phyloP scores from a whole-genome alignment of 768 basidiomycete species.

The Melanogaster broomeanus region DNA sequence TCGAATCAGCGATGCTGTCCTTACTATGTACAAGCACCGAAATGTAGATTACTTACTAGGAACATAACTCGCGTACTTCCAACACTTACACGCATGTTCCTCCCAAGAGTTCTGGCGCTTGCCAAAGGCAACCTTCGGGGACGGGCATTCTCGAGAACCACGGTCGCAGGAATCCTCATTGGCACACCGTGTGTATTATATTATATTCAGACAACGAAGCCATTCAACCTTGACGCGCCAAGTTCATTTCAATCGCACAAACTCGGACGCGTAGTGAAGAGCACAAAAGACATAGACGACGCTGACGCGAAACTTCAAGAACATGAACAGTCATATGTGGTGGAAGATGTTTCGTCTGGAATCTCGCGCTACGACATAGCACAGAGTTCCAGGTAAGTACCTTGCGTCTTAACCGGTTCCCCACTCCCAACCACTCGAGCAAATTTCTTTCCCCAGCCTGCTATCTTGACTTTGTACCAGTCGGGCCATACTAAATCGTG shows the following conservation, averaged over 20 bases:
- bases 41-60: too few relatives aligned
- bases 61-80: too few relatives aligned
- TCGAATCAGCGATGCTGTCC: too few relatives aligned
- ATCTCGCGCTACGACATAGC: conserved; percentile 22
- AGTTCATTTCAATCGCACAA: background rate
- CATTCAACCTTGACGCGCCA: background rate
- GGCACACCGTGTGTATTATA: background rate
- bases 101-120: too few relatives aligned
- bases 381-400: conserved; percentile 21
- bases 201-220: background rate
- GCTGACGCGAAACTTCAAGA: background rate
- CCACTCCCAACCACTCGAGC: background rate
- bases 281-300: background rate
- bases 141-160: background rate
- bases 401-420: too few relatives aligned
- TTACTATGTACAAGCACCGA: too few relatives aligned
- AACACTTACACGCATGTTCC: too few relatives aligned
- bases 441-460: background rate
- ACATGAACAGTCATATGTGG: conserved; percentile 12
- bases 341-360: conserved; percentile 5
- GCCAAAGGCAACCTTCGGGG: too few relatives aligned
- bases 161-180: background rate
- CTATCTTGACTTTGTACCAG: background rate
- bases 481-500: background rate
- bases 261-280: background rate